Conservation (phyloP, 371 early-diverging fungal genomes). For the Rhizomucor pusillus region DNA sequence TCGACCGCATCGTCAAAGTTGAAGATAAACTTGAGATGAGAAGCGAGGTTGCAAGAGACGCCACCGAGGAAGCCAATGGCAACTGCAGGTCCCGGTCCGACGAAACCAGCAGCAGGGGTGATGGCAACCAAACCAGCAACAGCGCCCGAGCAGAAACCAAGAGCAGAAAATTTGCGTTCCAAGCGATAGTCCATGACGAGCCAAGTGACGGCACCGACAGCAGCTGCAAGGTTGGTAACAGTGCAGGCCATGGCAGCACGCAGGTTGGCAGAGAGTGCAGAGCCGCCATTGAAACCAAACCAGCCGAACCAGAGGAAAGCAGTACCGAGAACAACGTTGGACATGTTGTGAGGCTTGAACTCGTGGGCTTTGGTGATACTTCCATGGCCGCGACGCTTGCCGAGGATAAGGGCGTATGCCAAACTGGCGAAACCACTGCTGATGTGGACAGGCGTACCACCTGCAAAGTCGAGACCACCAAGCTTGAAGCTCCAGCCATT, state of each 20-base stretch:
- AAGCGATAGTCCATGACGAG: conserved; percentile 74
- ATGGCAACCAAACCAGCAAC: conserved; percentile 92
- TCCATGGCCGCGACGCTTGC: conserved; percentile 73
- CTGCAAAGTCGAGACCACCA: conserved; percentile 82
- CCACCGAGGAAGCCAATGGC: conserved; percentile 77
- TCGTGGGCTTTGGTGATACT: conserved; percentile 40
- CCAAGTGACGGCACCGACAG: conserved; percentile 85
- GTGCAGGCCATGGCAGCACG: conserved; percentile 85
- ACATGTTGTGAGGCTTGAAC: conserved; percentile 87
- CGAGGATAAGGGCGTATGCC: conserved; percentile 81
- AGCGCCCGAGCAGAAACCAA: conserved; percentile 91
- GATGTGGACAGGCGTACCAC: conserved; percentile 92
- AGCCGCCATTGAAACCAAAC: conserved; percentile 86
- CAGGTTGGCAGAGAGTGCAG: conserved; percentile 75
- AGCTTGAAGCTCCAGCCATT: conserved; percentile 80
- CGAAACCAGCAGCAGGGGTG: conserved; percentile 90
- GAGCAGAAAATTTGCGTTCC: conserved; percentile 76
- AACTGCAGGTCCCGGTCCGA: conserved; percentile 80
- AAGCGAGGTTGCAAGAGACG: conserved; percentile 75
- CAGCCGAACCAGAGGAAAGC: conserved; percentile 91
- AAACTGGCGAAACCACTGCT: conserved; percentile 87
- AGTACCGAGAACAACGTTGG: conserved; percentile 85
- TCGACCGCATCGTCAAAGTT: conserved; percentile 89
- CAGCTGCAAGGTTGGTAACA: conserved; percentile 84
- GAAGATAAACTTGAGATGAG: conserved; percentile 73